Conservation (phyloP, 2,329 filamentous ascomycete genomes). For the Dothiorella sarmentorum region DNA sequence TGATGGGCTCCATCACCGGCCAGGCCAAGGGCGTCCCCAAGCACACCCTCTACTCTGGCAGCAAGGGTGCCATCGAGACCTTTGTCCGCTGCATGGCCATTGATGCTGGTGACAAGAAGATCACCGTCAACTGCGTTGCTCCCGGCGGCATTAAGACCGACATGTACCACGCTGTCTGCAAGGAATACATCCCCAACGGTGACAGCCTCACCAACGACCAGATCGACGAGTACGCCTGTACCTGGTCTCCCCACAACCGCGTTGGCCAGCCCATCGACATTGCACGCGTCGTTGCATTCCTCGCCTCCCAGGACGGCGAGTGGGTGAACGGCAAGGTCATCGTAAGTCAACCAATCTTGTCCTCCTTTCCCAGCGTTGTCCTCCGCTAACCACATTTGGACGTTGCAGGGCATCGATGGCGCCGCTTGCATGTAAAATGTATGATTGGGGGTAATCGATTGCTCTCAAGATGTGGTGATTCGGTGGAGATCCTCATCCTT, state of each 20-base stretch:
- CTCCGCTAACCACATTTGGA: not conserved
- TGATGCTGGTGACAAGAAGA: constrained; percentile 53
- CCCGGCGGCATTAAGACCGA: constrained; percentile 55
- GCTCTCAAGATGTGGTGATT: not conserved
- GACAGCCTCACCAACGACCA: constrained; percentile 55
- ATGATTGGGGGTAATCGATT: not conserved
- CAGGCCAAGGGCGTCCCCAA: constrained; percentile 56
- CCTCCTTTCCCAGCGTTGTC: constrained; percentile 26
- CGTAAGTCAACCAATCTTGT: constrained; percentile 6
- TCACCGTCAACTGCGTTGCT: constrained; percentile 60
- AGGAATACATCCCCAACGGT: constrained; percentile 60
- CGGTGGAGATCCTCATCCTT: not conserved
- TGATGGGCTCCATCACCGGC: constrained; percentile 56
- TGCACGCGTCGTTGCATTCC: constrained; percentile 61
- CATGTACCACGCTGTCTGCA: constrained; percentile 61
- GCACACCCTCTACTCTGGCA: constrained; percentile 53
- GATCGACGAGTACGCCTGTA: constrained; percentile 61
- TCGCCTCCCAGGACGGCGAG: constrained; percentile 57
- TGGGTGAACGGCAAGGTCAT: constrained; percentile 55
- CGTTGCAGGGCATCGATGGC: constrained; percentile 27
- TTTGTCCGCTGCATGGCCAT: constrained; percentile 55
- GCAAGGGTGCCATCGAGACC: constrained; percentile 54
- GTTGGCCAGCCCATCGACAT: constrained; percentile 67
- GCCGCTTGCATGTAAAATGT: constrained; percentile 41
- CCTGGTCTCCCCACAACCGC: constrained; percentile 62